These are phyloP conservation scores for Candida frijolesensis DNA, from an alignment of 1,139 yeast species.

Conservation along the genomic window DNA sequence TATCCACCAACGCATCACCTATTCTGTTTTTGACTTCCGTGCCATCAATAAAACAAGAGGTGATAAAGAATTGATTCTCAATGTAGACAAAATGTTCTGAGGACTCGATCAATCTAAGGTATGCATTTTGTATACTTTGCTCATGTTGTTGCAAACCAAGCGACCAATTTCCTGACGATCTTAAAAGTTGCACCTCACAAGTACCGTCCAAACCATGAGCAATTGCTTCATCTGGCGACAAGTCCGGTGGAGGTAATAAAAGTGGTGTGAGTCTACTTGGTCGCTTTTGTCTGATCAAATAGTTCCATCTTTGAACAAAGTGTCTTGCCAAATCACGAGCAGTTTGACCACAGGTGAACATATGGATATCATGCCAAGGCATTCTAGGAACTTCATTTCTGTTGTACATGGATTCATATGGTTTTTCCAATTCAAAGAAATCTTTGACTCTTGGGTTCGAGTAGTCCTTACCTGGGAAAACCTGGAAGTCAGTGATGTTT, in stretches of 20 bases:
- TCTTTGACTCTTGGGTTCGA: conserved; percentile 94
- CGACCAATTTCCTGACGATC: conserved; percentile 94
- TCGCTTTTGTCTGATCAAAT: conserved; percentile 84
- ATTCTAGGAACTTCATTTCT: conserved; percentile 80
- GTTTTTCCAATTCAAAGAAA: conserved; percentile 76
- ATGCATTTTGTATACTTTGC: conserved; percentile 90
- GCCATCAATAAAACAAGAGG: conserved; percentile 86
- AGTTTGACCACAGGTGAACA: conserved; percentile 93
- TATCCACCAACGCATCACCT: conserved; percentile 95
- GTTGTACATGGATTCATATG: conserved; percentile 92
- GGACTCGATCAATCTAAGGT: conserved; percentile 83
- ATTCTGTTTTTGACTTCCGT: conserved; percentile 83
- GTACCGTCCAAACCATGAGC: conserved; percentile 74
- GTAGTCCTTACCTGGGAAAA: conserved; percentile 96
- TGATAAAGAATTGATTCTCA: conserved; percentile 91
- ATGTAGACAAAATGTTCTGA: conserved; percentile 92
- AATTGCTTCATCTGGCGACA: conserved; percentile 69
- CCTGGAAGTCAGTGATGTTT: conserved; percentile 55
- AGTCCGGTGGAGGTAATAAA: conserved; percentile 89
- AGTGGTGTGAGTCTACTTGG: conserved; percentile 94
- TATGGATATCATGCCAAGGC: conserved; percentile 99
- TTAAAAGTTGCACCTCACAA: conserved; percentile 85
- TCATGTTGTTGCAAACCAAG: conserved; percentile 84
- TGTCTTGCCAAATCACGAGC: conserved; percentile 93
- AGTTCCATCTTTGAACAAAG: conserved; percentile 98